phyloP scores from a whole-genome alignment of 2,329 filamentous ascomycete species.

The Phialophora expanda region DNA sequence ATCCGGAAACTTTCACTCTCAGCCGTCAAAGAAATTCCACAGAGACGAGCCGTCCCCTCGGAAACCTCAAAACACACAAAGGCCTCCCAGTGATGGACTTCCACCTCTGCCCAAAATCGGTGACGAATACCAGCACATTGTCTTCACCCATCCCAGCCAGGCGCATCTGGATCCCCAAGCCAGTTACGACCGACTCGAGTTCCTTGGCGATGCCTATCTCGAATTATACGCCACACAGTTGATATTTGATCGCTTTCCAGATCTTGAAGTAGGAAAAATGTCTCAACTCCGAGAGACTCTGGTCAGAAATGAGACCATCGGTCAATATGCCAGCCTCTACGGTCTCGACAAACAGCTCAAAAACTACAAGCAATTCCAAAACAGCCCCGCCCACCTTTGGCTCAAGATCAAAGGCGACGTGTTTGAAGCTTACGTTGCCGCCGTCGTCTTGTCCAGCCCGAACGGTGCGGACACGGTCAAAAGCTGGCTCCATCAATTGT shows the following conservation, averaged over 20 bases:
- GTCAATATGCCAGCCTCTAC: slow-evolving; percentile 72
- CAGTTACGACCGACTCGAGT: slow-evolving; percentile 83
- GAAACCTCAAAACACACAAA: background rate
- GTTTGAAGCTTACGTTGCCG: slow-evolving; percentile 89
- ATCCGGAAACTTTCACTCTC: background rate
- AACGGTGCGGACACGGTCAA: slow-evolving; percentile 64
- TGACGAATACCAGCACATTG: slow-evolving; percentile 25
- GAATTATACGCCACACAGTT: slow-evolving; percentile 76
- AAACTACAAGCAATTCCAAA: slow-evolving; percentile 53
- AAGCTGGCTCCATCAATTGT: slow-evolving; percentile 75
- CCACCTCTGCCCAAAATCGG: slow-evolving; percentile 35
- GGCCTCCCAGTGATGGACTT: slow-evolving; percentile 23
- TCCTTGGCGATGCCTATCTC: slow-evolving; percentile 85
- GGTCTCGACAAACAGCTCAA: slow-evolving; percentile 69
- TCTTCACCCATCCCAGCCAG: slow-evolving; percentile 36
- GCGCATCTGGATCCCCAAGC: slow-evolving; percentile 5
- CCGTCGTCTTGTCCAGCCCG: slow-evolving; percentile 71
- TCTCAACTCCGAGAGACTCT: slow-evolving; percentile 78
- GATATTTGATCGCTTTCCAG: slow-evolving; percentile 73
- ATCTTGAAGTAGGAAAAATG: slow-evolving; percentile 69
- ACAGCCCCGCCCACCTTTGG: slow-evolving; percentile 53
- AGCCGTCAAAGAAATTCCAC: slow-evolving; percentile 16
- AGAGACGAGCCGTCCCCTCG: slow-evolving; percentile 1
- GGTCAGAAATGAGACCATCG: slow-evolving; percentile 79
- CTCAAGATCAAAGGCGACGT: slow-evolving; percentile 80